A percentile compares a stretch with the other conserved stretches of the same genome.
Evolutionary conservation across 1,139 yeast species (phyloP).

Genomic region (Yamadazyma buinensis): DNA sequence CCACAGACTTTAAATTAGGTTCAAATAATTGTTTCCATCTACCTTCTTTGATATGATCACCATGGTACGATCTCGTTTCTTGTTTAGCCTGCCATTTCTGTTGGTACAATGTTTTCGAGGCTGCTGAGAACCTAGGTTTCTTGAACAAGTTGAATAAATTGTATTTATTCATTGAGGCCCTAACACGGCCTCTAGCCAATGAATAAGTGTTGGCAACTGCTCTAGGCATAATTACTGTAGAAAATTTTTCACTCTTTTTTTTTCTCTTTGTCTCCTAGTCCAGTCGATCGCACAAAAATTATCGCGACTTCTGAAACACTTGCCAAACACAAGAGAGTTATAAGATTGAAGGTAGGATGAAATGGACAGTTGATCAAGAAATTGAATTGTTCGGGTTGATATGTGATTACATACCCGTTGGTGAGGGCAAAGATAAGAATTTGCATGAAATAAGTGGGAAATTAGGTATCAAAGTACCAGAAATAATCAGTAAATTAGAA

Average conservation of each 20-base stretch:
- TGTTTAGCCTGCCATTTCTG: conserved; percentile 91
- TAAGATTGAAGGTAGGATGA: conserved; percentile 14
- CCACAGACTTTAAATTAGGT: conserved; percentile 77
- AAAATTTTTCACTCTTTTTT: conserved; percentile 6
- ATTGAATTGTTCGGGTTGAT: conserved; percentile 60
- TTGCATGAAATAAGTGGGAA: conserved; percentile 52
- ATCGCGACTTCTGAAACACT: too few species aligned
- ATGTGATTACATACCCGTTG: conserved; percentile 68
- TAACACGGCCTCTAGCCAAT: conserved; percentile 67
- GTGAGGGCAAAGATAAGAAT: conserved; percentile 54
- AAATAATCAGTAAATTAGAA: conserved; percentile 57
- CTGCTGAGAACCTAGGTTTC: conserved; percentile 51
- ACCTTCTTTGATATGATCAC: conserved; percentile 85
- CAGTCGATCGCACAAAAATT: too few species aligned
- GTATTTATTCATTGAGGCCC: conserved; percentile 90
- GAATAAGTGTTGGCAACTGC: conserved; percentile 56
- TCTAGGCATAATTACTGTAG: conserved; percentile 51
- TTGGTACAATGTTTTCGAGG: conserved; percentile 68
- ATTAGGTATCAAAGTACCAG: conserved; percentile 36
- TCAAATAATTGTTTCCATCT: conserved; percentile 66
- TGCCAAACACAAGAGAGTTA: conserved; percentile 18
- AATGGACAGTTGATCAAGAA: conserved; percentile 65
- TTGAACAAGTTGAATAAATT: conserved; percentile 84
- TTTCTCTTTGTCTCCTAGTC: too few species aligned
- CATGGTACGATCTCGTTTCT: conserved; percentile 93